Evolutionary conservation across 257 asterid genomes (phyloP), one percentile per base, ranked within the genome.

Genomic region (Verbascum thapsus): DNA sequence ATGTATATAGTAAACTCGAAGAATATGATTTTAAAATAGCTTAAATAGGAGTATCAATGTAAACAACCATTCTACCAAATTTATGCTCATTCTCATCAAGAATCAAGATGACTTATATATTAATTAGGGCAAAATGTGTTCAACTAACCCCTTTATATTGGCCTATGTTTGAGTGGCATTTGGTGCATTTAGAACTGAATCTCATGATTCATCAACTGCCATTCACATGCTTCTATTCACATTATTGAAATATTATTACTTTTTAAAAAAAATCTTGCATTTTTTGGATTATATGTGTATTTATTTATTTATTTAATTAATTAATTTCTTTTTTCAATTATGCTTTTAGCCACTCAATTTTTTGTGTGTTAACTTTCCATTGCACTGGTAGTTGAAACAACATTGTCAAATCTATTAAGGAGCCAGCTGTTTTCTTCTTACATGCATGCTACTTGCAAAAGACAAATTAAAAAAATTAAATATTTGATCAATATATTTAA

Each of bases 191-290:
- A 75, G 55, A 66, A 64, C 63, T 58, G 7, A 60, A 22, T 60
- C 74, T 58, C 69, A 66, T 70, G 43, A 68, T 69, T 35, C 58
- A 64, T 75, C 76, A 75, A 76, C 80, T 73, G 66, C 80, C 73
- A 60, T 70, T 76, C 80, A 73, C 79, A 76, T 79, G 81, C 77
- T 62, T 37, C 70, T 59, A 7, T 70, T 39, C 30, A 34, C 19
- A 73, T 63, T 50, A 53, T 71, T 71, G 56, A 22, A 42, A 40
- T 43, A 26, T 57, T 22, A 68, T 67, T 67, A 54, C 50, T 40
- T 51, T 15, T 37, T 37, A 10, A 4, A 12, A 48, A 26, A 35
- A 30, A 44, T n/a, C 53, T 34, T 18, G 42, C 34, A 2, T 3
- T 43, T n/a, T 63, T 56, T 39, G 58, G 38, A 19, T 49, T 39